Evolutionary conservation across 768 basidiomycete species (phyloP).

Genomic region (Leccinellum luteum): DNA sequence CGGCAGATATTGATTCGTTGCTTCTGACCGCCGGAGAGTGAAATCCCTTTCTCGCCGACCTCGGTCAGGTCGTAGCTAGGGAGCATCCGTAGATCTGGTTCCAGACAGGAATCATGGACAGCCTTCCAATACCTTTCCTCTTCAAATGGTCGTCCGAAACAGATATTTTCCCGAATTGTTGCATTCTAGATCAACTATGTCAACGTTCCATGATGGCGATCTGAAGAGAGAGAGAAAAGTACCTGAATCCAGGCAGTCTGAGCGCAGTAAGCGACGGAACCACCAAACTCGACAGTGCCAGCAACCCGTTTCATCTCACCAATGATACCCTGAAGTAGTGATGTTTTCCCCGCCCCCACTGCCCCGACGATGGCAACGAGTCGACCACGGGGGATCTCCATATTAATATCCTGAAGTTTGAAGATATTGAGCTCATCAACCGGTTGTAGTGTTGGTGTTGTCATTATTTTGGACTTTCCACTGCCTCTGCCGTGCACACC

Average conservation of each 20-base stretch:
- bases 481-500: constrained; percentile 7
- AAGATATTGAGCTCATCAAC: constrained; percentile 47
- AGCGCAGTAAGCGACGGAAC: constrained; percentile 76
- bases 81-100: constrained; percentile 68
- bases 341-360: constrained; percentile 55
- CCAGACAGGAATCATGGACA: constrained; percentile 72
- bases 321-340: constrained; percentile 69
- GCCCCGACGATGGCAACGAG: constrained; percentile 84
- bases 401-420: constrained; percentile 58
- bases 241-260: constrained; percentile 92
- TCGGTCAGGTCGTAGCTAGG: background rate
- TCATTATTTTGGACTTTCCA: constrained; percentile 15
- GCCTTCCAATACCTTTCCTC: constrained; percentile 82
- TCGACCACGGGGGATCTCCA: constrained; percentile 72
- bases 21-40: constrained; percentile 73
- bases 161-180: constrained; percentile 85
- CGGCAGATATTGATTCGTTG: background rate
- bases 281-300: constrained; percentile 71
- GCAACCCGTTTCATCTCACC: constrained; percentile 78
- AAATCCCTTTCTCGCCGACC: constrained; percentile 65
- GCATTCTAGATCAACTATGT: constrained; percentile 49
- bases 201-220: background rate
- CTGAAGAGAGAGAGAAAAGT: background rate
- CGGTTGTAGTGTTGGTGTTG: constrained; percentile 29
- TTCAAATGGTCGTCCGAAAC: constrained; percentile 83